Conservation (phyloP, 2,329 filamentous ascomycete species). For the Coccinonectria pachysandricola region DNA sequence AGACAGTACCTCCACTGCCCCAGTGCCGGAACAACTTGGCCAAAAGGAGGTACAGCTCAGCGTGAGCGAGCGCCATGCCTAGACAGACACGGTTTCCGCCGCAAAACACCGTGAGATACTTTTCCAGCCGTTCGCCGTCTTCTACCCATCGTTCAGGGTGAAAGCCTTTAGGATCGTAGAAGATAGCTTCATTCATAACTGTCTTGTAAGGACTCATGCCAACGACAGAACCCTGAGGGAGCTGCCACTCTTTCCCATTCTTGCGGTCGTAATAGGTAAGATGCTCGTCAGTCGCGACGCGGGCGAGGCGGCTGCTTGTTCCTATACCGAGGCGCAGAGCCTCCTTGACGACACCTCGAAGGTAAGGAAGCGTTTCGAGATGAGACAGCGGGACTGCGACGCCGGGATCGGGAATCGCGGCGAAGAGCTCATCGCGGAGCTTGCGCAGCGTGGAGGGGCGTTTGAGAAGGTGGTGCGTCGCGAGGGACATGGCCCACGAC, state of each 20-base stretch:
- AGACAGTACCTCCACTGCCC: constrained; percentile 24
- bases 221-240: constrained; percentile 25
- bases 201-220: constrained; percentile 29
- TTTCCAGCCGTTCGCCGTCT: constrained; percentile 22
- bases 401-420: constrained; percentile 22
- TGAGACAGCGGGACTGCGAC: constrained; percentile 17
- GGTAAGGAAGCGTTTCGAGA: constrained; percentile 30
- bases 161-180: constrained; percentile 23
- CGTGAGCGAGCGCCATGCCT: constrained; percentile 28
- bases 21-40: constrained; percentile 28
- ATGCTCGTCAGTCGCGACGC: constrained; percentile 32
- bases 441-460: constrained; percentile 20
- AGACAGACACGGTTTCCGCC: constrained; percentile 26
- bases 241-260: constrained; percentile 17
- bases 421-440: constrained; percentile 27
- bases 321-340: constrained; percentile 38
- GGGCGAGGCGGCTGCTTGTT: constrained; percentile 36
- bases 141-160: constrained; percentile 27
- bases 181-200: constrained; percentile 24
- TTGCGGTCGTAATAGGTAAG: constrained; percentile 20
- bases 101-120: constrained; percentile 25
- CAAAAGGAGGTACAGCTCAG: constrained; percentile 28
- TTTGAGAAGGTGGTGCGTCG: constrained; percentile 26
- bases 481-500: constrained; percentile 24
- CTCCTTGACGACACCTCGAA: constrained; percentile 42